Base-by-base conservation (phyloP, 805 yeast genomes). In the Brettanomyces custersianus region DNA sequence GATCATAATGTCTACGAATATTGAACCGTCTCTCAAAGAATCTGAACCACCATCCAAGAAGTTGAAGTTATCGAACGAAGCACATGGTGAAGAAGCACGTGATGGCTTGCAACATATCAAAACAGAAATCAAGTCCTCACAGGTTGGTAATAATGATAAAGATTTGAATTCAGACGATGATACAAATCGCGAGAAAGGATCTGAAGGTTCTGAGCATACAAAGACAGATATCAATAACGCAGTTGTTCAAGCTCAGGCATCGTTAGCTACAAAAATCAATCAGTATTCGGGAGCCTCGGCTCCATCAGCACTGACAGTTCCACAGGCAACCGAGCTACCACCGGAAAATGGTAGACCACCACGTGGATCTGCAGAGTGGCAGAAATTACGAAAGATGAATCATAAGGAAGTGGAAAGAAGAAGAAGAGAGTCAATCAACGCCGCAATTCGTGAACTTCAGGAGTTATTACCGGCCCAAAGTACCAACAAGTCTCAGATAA, bases 361-460 rank as follows among this genome's bases (percentile, higher is more conserved):
- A 9, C 80, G 79, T 31, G 92, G 92, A n/a, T 60, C 80, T 21
- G 85, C 79, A 31, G 94, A 82, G 55, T 83, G 92, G 90, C 86
- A 80, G 53, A 70, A 70, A 41, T 75, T 77, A 54, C 77, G 96
- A 50, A 79, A 82, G 51, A 84, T 84, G 49, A 88, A 86, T 59
- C 98, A 92, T 65, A 88, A 87, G 60, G 96, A 88, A 60, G 96
- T 88, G 17, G 96, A 88, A 62, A 72, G 95, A 54, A 76, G 95
- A 48, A 74, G 96, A 59, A 74, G 96, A 52, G 95, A 87, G 55
- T 74, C 78, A 32, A 88, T 88, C 54, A 88, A 86, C 60, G 64
- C 69, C 29, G 96, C 95, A n/a, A 86, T 88, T 52, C 77, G 75
- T 49, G 84, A 78, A 47, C 67, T 88, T 47, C 81, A 88, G 22